A percentile compares a stretch with the other conserved stretches of the same genome.
Evolutionary conservation across 768 basidiomycete species (phyloP).

Genomic region (Lactifluus subvellereus): DNA sequence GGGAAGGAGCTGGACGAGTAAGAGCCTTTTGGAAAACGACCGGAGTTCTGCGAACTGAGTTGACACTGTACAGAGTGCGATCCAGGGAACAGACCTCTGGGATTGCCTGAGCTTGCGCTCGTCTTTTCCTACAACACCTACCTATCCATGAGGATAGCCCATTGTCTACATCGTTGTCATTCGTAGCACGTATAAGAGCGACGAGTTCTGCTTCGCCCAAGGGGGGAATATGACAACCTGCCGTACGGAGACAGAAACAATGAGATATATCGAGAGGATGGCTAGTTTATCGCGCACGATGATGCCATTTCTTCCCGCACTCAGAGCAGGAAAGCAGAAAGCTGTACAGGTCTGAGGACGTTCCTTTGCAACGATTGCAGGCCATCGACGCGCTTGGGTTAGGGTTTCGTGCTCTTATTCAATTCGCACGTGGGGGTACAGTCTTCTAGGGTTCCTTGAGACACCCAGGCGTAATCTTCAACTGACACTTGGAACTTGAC

Average conservation of each 20-base stretch:
- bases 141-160: slow-evolving; percentile 30
- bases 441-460: not conserved
- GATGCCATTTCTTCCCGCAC: slow-evolving; percentile 36
- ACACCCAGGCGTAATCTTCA: too few species aligned
- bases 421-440: not conserved
- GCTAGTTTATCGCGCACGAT: slow-evolving; percentile 24
- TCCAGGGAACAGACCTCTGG: slow-evolving; percentile 9
- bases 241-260: not conserved
- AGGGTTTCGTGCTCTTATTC: not conserved
- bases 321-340: slow-evolving; percentile 34
- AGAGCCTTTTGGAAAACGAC: not conserved
- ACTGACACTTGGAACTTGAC: too few species aligned
- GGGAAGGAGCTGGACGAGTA: not conserved
- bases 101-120: slow-evolving; percentile 3
- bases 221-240: slow-evolving; percentile 34
- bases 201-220: slow-evolving; percentile 29
- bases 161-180: slow-evolving; percentile 26
- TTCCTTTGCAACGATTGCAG: slow-evolving; percentile 24
- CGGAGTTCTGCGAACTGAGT: not conserved
- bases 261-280: not conserved
- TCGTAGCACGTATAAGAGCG: slow-evolving; percentile 27
- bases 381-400: slow-evolving; percentile 26
- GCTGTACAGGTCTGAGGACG: slow-evolving; percentile 24
- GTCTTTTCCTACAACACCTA: slow-evolving; percentile 30
- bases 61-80: not conserved